These are phyloP conservation scores for Cyphellophora attinorum DNA, from an alignment of 2,329 filamentous ascomycete species.

Conservation along the genomic window DNA sequence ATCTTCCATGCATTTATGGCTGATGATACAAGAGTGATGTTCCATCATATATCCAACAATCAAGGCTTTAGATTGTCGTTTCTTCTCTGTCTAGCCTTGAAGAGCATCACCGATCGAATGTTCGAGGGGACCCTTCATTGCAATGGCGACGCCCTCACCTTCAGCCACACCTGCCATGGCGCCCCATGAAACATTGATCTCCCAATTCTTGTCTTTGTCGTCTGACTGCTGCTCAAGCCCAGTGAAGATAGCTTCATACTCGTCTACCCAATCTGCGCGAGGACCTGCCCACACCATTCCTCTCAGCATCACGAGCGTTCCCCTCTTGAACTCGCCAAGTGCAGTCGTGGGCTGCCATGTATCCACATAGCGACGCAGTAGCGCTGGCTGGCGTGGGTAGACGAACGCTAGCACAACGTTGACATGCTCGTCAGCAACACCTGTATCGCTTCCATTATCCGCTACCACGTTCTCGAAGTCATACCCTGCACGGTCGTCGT, in stretches of 20 bases:
- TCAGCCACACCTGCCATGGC: background rate
- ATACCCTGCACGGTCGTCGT: background rate
- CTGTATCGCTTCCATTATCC: background rate
- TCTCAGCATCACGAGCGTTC: too few species aligned
- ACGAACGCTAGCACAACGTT: background rate
- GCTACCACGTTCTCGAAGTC: background rate
- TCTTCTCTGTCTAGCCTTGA: too few species aligned
- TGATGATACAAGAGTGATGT: too few species aligned
- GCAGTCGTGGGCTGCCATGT: background rate
- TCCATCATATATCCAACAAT: too few species aligned
- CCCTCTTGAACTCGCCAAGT: background rate
- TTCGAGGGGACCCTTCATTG: too few species aligned
- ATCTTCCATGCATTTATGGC: too few species aligned
- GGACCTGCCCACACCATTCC: background rate
- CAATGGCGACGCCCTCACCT: background rate
- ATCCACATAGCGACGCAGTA: background rate
- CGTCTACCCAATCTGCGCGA: background rate
- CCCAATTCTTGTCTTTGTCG: too few species aligned
- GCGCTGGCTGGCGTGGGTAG: background rate
- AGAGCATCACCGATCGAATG: too few species aligned
- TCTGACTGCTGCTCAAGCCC: background rate
- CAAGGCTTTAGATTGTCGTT: too few species aligned
- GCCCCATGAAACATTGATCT: background rate
- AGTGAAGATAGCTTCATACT: background rate
- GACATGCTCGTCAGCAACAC: background rate